phyloP scores from a whole-genome alignment of 805 yeast species.

The Pichia thaimueangensis region DNA sequence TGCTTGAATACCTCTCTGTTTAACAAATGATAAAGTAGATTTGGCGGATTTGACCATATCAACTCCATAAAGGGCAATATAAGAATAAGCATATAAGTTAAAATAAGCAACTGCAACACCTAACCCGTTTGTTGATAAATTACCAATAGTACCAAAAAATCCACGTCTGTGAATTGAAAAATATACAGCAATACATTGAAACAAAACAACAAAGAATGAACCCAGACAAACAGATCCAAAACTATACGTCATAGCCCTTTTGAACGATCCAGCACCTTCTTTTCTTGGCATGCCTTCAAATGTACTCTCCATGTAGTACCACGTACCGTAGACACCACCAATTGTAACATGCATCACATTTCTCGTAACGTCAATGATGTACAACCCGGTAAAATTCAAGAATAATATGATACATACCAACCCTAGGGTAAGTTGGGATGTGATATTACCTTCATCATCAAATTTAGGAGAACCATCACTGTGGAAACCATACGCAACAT shows the following conservation, averaged over 20 bases:
- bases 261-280: constrained; percentile 76
- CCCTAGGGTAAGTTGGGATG: constrained; percentile 31
- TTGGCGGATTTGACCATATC: constrained; percentile 66
- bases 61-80: constrained; percentile 83
- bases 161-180: constrained; percentile 5
- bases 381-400: constrained; percentile 63
- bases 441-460: constrained; percentile 14
- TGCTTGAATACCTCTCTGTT: constrained; percentile 77
- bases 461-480: constrained; percentile 11
- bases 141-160: constrained; percentile 8
- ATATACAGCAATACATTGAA: constrained; percentile 50
- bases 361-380: constrained; percentile 74
- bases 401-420: constrained; percentile 58
- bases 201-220: constrained; percentile 60
- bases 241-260: constrained; percentile 72
- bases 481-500: constrained; percentile 14
- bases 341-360: constrained; percentile 77
- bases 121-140: background rate
- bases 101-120: constrained; percentile 27
- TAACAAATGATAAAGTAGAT: constrained; percentile 67
- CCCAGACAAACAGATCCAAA: constrained; percentile 90
- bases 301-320: constrained; percentile 67
- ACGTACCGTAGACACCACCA: constrained; percentile 84
- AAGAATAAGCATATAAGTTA: constrained; percentile 84
- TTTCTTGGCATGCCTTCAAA: constrained; percentile 58